phyloP scores from a whole-genome alignment of 768 basidiomycete genomes.

The Tephrocybe sp. region DNA sequence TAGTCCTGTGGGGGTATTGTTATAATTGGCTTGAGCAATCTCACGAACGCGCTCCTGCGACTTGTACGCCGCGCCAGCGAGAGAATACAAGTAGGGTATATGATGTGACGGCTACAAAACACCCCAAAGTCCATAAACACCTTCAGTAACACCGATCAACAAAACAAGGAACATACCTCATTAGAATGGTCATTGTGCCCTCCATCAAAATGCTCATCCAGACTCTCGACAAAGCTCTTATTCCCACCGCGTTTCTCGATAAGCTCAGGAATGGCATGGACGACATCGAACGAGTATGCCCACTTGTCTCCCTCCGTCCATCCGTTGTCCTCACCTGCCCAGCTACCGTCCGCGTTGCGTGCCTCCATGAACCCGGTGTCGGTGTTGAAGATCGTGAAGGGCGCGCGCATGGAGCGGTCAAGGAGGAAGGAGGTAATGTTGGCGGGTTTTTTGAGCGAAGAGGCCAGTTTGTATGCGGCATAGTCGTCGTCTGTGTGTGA shows the following conservation, averaged over 20 bases:
- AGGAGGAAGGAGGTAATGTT: constrained; percentile 48
- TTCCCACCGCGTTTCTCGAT: constrained; percentile 67
- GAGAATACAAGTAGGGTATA: constrained; percentile 78
- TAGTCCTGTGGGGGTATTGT: constrained; percentile 64
- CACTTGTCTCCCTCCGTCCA: constrained; percentile 74
- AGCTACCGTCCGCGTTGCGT: constrained; percentile 59
- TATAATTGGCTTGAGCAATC: constrained; percentile 64
- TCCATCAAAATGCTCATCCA: constrained; percentile 55
- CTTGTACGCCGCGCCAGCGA: constrained; percentile 69
- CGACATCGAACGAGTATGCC: constrained; percentile 77
- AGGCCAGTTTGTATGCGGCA: constrained; percentile 63
- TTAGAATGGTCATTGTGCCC: constrained; percentile 84
- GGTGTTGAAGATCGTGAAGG: constrained; percentile 66
- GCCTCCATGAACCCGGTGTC: constrained; percentile 83
- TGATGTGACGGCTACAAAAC: constrained; percentile 71
- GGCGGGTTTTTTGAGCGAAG: constrained; percentile 44
- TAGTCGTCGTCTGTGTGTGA: constrained; percentile 66
- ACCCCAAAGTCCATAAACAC: background rate
- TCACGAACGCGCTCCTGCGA: constrained; percentile 69
- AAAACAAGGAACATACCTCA: constrained; percentile 42
- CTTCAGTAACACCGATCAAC: background rate
- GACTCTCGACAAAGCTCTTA: constrained; percentile 56
- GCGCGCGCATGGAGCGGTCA: constrained; percentile 50
- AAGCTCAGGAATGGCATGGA: constrained; percentile 65
- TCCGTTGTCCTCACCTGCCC: constrained; percentile 69